Evolutionary conservation across 768 basidiomycete genomes (phyloP), one percentile per base, ranked within the genome.

Genomic region (Chalciporus chontae): DNA sequence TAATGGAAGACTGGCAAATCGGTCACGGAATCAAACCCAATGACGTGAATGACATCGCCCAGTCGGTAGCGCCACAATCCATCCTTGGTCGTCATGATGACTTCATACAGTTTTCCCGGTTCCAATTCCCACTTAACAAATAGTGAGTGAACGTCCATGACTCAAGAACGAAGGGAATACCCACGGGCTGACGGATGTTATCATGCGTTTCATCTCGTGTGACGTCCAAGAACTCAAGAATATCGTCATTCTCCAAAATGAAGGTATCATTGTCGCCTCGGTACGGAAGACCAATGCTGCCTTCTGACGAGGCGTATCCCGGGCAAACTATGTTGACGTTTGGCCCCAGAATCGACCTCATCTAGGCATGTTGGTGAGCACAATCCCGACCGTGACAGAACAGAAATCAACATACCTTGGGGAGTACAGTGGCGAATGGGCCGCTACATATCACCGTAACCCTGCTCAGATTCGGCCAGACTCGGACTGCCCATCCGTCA

Each of bases 51-150:
- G 6, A 63, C 14, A 18, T 63, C 62, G 2, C 62, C 55, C 5
- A 59, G 45, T 15, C 23, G 48, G 14, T 64, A 61, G n/a, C 59
- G 52, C 62, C 62, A 63, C 38, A 63, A 43, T 1, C 62, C 62
- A 11, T 59, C 52, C 19, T 43, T 52, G 1, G 56, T 63, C 19
- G 59, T 64, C 31, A 61, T n/a, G 10, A 64, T 43, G 0, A 56
- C 48, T 17, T 64, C 60, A 40, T 65, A 63, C 1, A 32, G 40
- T 17, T 51, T 51, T 4, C 55, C 57, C 5, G 53, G 44, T 18
- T 59, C 40, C 14, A 55, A 45, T 17, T 57, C 53, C 55, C 57
- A 63, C 55, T 63, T 18, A 13, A 1, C 42, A 10, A 1, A 18
- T 11, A 14, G 11, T 59, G 14, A 43, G 51, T 9, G 2, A 49